Evolutionary conservation across 129 eudicot species (phyloP), one percentile per base, ranked within the genome.

Genomic region (Saussurea involucrata): DNA sequence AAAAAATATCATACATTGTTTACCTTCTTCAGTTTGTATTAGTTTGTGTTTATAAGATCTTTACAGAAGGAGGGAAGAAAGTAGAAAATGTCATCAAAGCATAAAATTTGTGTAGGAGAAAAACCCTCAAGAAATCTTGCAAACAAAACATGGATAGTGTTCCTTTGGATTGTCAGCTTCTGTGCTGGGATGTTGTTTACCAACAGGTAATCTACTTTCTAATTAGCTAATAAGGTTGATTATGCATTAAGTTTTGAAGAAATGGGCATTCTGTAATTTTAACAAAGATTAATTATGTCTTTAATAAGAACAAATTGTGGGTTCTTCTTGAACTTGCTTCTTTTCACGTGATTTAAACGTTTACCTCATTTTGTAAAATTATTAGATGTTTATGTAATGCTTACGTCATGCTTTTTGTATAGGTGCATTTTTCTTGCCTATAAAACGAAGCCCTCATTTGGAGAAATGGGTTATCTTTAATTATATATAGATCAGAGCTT

Each of bases 161-260:
- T 77, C 40, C 79, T 83, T 37, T 83, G 86, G 79, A 72, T 83
- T 72, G 33, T 68, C 66, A 76, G 86, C 66, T 82, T 82, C 53
- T 82, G 86, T 33, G 86, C 74, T 40, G 86, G 82, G 24, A 78
- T 83, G 82, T 77, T 83, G 66, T 77, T 83, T 72, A 77, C 79
- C 20, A 68, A 66, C 28, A 83, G 83, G 86, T 77, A 77, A 21
- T 33, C 17, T 66, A 5, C 8, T 32, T 60, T 33, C n/a, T 58
- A 28, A 66, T 22, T 37, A n/a, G n/a, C n/a, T n/a, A n/a, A n/a
- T n/a, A 17, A 4, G 25, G 25, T 53, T 53, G 61, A n/a, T 53
- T 53, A 5, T 17, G 22, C 61, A 37, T 37, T 36, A 5, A 49
- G 10, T 3, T 15, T 17, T 49, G 7, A 17, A 49, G 57, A 49